These are phyloP conservation scores for Microcos paniculata DNA, from an alignment of 345 rosid species.

Conservation along the genomic window DNA sequence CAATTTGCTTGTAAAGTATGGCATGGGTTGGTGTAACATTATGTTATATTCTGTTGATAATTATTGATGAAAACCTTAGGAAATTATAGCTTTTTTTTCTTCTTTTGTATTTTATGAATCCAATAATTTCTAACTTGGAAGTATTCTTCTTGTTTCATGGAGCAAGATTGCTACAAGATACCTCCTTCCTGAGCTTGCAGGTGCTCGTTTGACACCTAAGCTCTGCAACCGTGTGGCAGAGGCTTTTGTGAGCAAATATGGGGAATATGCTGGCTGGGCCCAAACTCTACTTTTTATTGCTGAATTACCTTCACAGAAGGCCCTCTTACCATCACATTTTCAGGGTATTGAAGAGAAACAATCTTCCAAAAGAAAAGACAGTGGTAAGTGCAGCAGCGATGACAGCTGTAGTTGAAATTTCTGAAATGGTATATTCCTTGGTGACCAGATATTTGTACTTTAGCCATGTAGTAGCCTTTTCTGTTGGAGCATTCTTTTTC, in stretches of 20 bases:
- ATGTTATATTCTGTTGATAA: background rate
- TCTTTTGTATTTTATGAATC: background rate
- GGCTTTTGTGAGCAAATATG: conserved; percentile 91
- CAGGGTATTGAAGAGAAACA: conserved; percentile 34
- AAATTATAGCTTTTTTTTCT: background rate
- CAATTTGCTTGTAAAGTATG: background rate
- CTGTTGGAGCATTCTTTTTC: background rate
- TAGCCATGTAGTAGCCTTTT: background rate
- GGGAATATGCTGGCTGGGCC: conserved; percentile 96
- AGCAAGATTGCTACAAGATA: conserved; percentile 72
- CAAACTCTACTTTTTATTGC: conserved; percentile 90
- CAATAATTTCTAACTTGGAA: conserved; percentile 19
- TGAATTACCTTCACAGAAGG: conserved; percentile 82
- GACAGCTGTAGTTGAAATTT: conserved; percentile 10
- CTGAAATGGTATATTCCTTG: background rate
- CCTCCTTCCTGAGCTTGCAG: conserved; percentile 86
- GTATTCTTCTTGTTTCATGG: conserved; percentile 25
- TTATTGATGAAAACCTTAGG: background rate
- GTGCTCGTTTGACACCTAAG: conserved; percentile 68
- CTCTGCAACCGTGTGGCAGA: conserved; percentile 71
- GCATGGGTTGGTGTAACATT: background rate
- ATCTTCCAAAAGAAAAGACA: conserved; percentile 26
- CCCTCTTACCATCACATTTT: conserved; percentile 53
- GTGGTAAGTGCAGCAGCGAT: conserved; percentile 12
- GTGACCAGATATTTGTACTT: background rate